phyloP scores from a whole-genome alignment of 2,329 filamentous ascomycete genomes.

The Trichoderma sp. region DNA sequence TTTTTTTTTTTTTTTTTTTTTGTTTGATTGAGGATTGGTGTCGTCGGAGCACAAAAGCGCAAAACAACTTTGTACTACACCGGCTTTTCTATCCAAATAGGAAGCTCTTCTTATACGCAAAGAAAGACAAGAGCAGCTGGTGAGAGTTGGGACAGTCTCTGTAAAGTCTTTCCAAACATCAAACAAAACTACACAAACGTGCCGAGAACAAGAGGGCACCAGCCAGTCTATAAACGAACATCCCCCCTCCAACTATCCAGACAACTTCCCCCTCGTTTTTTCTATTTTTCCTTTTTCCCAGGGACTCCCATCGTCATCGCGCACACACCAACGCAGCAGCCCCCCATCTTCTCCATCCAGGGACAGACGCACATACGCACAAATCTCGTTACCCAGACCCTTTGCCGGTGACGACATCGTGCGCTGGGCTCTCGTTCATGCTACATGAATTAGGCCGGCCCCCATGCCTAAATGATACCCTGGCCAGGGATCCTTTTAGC shows the following conservation, averaged over 20 bases:
- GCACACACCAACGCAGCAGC: not conserved
- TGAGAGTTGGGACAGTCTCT: not conserved
- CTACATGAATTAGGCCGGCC: not conserved
- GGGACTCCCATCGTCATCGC: not conserved
- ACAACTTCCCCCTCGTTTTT: not conserved
- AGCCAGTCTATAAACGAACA: not conserved
- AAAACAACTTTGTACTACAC: not conserved
- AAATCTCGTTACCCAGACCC: not conserved
- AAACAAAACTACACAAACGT: not conserved
- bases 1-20: no score
- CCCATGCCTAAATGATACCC: slow-evolving; percentile 15
- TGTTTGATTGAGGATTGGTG: not conserved
- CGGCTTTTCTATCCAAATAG: not conserved
- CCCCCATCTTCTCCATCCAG: not conserved
- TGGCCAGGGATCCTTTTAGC: not conserved
- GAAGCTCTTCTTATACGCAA: not conserved
- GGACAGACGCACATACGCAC: not conserved
- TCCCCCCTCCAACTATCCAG: not conserved
- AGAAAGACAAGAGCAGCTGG: not conserved
- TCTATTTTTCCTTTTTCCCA: not conserved
- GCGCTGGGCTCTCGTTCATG: not conserved
- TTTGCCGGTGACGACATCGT: slow-evolving; percentile 19
- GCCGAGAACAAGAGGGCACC: not conserved
- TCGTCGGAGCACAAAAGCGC: not conserved
- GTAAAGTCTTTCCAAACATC: not conserved